Evolutionary conservation across 768 basidiomycete species (phyloP).

Genomic region (Leccinellum luteum): DNA sequence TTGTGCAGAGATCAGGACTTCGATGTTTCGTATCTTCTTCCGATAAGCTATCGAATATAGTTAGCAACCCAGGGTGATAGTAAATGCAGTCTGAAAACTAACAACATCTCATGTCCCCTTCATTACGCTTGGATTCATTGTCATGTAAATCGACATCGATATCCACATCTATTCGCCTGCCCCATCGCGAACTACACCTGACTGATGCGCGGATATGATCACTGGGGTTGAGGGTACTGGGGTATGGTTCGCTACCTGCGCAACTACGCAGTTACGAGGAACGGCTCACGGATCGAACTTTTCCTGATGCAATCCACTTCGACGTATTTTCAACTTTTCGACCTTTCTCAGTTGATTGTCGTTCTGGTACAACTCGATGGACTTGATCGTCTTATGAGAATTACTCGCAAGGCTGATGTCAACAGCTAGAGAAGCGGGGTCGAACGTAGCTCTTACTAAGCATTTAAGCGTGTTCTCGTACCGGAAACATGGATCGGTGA

Average conservation of each 20-base stretch:
- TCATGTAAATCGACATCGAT: conserved; percentile 2
- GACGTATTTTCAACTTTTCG: not conserved
- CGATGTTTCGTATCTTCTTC: conserved; percentile 3
- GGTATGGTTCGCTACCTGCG: not conserved
- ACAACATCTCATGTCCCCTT: conserved; percentile 3
- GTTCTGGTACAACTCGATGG: no score
- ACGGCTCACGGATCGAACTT: conserved; percentile 8
- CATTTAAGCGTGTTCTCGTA: no score
- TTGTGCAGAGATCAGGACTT: conserved; percentile 5
- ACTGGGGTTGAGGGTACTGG: not conserved
- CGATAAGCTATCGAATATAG: conserved; percentile 4
- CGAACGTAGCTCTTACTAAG: no score
- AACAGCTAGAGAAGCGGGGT: no score
- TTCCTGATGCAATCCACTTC: not conserved
- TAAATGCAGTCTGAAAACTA: not conserved
- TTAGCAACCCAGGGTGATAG: not conserved
- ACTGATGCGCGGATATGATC: not conserved
- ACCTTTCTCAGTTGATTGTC: no score
- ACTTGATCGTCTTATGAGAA: no score
- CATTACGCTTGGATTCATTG: not conserved
- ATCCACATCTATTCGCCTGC: not conserved
- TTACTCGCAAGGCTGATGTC: not conserved
- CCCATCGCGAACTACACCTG: not conserved
- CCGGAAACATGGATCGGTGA: no score
- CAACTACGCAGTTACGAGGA: not conserved